Base-by-base conservation (phyloP, 805 yeast species). In the Metschnikowia aberdeeniae region DNA sequence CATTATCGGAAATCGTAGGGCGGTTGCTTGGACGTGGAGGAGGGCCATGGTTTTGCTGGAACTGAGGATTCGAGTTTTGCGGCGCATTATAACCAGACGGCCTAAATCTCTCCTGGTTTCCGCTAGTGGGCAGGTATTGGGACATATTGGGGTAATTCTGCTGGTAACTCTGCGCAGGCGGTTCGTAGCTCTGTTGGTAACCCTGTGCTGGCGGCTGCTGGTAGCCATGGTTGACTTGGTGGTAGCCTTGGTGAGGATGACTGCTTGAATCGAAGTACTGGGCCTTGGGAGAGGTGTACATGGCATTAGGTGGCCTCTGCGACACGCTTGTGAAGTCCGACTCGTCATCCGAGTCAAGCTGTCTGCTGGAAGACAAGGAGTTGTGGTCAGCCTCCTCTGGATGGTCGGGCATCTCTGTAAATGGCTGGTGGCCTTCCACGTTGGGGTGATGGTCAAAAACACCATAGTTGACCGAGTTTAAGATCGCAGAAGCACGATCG, bases 281-380 rank as follows among this genome's bases (percentile, higher is more conserved):
- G 7, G 24, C 43, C 32, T 36, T 45, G 13, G 49, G 49, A 7
- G 49, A 24, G 30, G 49, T 20, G 46, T 53, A 53, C 38, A 31
- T 44, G 34, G 85, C 86, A 56, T 85, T 85, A 12, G 80, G 73
- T 24, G 82, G 89, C 59, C 92, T 71, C 63, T 85, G 92, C 6
- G 90, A 83, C 1, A 86, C 86, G 42, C 89, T 81, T 1, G 93
- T 85, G 62, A 86, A 83, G 56, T 82, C 84, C 1, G 92, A 84
- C 38, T 72, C 80, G 28, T 59, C 59, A 49, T 70, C 76, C 0
- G 75, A 70, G 39, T 62, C 68, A 14, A 53, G 28, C 24, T 47
- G 50, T 14, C 45, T 34, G 11, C 39, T 49, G 22, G 38, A 49
- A 13, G 31, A 32, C 36, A 36, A 36, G 3, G 54, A 50, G 34